Evolutionary conservation across 495 filamentous ascomycete genomes (phyloP).

Genomic region (Penicillium alfredii): DNA sequence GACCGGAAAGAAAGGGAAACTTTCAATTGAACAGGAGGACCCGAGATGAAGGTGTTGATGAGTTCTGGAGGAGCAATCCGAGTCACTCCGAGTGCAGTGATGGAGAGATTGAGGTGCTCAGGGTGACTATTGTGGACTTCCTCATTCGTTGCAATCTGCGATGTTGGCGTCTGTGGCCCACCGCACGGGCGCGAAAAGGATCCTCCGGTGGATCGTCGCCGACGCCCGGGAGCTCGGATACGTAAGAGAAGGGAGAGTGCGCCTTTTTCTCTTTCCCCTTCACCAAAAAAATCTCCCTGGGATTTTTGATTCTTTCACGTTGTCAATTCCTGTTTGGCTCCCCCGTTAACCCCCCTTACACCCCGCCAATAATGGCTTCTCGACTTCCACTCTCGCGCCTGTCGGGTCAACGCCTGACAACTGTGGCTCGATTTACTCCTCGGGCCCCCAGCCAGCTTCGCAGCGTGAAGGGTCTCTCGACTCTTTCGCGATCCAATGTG

Average conservation of each 20-base stretch:
- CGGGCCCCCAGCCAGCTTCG: slow-evolving; percentile 21
- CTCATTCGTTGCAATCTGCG: slow-evolving; percentile 27
- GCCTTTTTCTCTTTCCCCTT: slow-evolving; percentile 4
- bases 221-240: too few relatives aligned
- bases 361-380: slow-evolving; percentile 43
- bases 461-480: slow-evolving; percentile 21
- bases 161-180: slow-evolving; percentile 8
- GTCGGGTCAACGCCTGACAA: slow-evolving; percentile 29
- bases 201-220: slow-evolving; percentile 40
- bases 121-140: slow-evolving; percentile 26
- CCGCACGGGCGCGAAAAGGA: slow-evolving; percentile 36
- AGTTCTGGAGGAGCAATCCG: too few relatives aligned
- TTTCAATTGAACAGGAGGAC: neutral
- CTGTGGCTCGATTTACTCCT: slow-evolving; percentile 24
- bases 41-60: slow-evolving; percentile 2
- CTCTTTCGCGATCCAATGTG: slow-evolving; percentile 18
- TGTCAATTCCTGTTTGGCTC: neutral
- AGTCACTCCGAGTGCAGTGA: too few relatives aligned
- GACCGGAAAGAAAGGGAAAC: neutral
- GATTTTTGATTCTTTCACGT: neutral
- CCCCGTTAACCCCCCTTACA: too few relatives aligned
- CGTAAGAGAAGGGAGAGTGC: slow-evolving; percentile 25
- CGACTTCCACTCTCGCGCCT: slow-evolving; percentile 37
- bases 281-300: slow-evolving; percentile 1
- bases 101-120: slow-evolving; percentile 3